Evolutionary conservation across 257 asterid species (phyloP).

Genomic region (Craterostigma plantagineum): DNA sequence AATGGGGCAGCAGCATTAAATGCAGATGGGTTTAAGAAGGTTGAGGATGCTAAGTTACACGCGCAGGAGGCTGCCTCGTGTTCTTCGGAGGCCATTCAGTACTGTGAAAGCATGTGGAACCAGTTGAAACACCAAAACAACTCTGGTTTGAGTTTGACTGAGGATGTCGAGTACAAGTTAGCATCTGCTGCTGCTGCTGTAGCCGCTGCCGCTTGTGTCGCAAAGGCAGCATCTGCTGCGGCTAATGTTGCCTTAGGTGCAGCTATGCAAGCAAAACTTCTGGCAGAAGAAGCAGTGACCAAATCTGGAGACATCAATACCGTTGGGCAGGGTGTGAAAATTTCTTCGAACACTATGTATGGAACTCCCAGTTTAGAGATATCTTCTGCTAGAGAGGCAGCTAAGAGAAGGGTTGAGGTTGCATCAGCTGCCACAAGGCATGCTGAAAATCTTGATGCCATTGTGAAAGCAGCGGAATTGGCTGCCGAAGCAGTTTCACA

Average conservation of each 20-base stretch:
- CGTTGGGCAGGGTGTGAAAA: constrained; percentile 9
- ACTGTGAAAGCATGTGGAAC: constrained; percentile 72
- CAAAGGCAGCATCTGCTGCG: constrained; percentile 96
- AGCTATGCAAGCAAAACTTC: constrained; percentile 66
- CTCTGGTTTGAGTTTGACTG: constrained; percentile 28
- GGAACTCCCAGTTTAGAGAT: constrained; percentile 44
- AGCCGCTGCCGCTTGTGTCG: constrained; percentile 93
- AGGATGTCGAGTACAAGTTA: constrained; percentile 48
- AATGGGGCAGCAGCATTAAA: constrained; percentile 24
- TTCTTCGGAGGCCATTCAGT: constrained; percentile 62
- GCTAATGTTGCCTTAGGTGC: constrained; percentile 82
- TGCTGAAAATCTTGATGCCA: constrained; percentile 82
- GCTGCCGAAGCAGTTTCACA: constrained; percentile 96
- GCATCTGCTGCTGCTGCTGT: constrained; percentile 83
- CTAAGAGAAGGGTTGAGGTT: constrained; percentile 72
- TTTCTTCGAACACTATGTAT: constrained; percentile 18
- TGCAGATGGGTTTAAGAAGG: constrained; percentile 33
- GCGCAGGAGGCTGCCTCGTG: constrained; percentile 72
- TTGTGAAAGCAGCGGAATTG: constrained; percentile 85
- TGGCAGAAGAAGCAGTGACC: constrained; percentile 65
- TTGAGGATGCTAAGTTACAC: constrained; percentile 69
- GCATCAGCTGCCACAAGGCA: constrained; percentile 89
- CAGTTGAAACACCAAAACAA: constrained; percentile 43
- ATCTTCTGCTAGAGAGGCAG: constrained; percentile 84
- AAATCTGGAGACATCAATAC: constrained; percentile 23